Evolutionary conservation across 805 yeast species (phyloP), one percentile per base, ranked within the genome.

Genomic region (Starmerella ratchasimensis): DNA sequence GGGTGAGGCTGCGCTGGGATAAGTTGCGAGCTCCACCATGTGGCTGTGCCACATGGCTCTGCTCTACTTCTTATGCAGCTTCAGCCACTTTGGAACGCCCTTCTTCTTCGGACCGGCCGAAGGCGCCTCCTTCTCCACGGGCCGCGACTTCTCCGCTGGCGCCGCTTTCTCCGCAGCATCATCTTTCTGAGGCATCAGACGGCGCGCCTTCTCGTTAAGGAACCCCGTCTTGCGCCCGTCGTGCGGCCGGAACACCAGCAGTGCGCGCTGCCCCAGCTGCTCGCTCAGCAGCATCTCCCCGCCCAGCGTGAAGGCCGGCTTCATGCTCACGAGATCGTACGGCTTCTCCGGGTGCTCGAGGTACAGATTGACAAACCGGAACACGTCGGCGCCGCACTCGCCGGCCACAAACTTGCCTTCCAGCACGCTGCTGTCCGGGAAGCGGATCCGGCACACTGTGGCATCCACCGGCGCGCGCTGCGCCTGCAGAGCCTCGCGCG

Each of bases 351-450:
- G 56, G 19, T 58, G 49, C 3, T 53, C 39, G 6, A 69, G 29
- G 17, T 44, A 39, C 2, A 46, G 37, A n/a, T 44, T 41, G 20
- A 64, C 64, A 32, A 54, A 53, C 5, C 49, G 44, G 34, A 58
- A 51, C 6, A 66, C 50, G 8, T 50, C 53, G 17, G 53, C 51
- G 4, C 65, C 56, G 0, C 69, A 64, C 34, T 72, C 72, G 1
- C 49, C 47, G 5, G 72, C 63, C 9, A 51, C 50, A 45, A 76
- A 68, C n/a, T 58, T 62, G 14, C 71, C 59, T 45, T 76, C 74
- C 1, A 76, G 50, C 17, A 59, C 60, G 3, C 65, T 61, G 38
- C 65, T 63, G 52, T 76, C 80, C 0, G 81, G 80, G 41, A 77
- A 69, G 37, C 68, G 62, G 9, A 76, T 48, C 39, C 82, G 60